Conservation (phyloP, 371 early-diverging fungal genomes). For the Saksenaea vasiformis region DNA sequence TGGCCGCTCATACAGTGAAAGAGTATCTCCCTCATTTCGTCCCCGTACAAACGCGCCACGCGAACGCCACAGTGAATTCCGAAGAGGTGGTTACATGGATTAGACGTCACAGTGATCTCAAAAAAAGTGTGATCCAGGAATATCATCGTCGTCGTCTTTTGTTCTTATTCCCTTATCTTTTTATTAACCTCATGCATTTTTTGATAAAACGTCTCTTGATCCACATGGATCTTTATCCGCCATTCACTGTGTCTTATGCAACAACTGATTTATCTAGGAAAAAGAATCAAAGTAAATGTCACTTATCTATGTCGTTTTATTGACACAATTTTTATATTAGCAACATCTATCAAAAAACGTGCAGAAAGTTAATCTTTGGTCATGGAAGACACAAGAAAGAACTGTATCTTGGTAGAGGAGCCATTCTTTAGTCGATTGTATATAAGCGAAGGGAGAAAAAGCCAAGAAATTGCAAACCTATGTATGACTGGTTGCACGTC, state of each 20-base stretch:
- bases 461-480: no score
- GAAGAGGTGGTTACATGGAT: background rate
- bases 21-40: background rate
- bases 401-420: no score
- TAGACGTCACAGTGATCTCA: background rate
- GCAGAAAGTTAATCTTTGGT: no score
- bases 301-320: no score
- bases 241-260: background rate
- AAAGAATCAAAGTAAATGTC: background rate
- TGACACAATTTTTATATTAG: no score
- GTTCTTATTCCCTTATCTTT: background rate
- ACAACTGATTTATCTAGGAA: background rate
- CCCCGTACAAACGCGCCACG: constrained; percentile 3
- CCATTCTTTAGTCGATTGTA: no score
- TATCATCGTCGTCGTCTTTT: background rate
- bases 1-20: constrained; percentile 8
- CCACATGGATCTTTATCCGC: constrained; percentile 13
- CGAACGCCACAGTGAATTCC: background rate
- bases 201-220: constrained; percentile 8
- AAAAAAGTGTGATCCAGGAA: background rate
- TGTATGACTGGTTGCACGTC: no score
- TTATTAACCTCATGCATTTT: constrained; percentile 1
- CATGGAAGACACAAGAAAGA: no score
- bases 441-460: no score
- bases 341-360: no score